Evolutionary conservation across 805 yeast genomes (phyloP), one percentile per base, ranked within the genome.

Genomic region (Zygosaccharomyces siamensis): DNA sequence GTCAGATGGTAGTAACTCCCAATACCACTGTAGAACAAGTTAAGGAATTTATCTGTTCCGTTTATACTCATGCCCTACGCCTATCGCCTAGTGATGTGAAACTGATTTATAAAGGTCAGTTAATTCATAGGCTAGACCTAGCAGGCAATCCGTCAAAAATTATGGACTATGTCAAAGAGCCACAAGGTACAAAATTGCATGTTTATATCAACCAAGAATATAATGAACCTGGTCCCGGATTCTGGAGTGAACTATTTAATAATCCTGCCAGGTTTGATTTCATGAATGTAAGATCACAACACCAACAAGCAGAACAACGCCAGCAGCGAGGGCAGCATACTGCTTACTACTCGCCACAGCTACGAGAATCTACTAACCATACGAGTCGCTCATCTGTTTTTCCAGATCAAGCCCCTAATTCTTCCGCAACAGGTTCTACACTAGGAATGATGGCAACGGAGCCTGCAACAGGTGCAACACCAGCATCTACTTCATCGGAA

Each of bases 171-270:
- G 47, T 62, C 5, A 49, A 54, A 16, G 55, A 44, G 24, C 37
- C 52, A 8, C 39, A 49, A 4, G 50, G 47, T 24, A 52, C 56
- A 7, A 56, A 58, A 23, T 43, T 65, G 1, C 64, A 65, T 43
- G 64, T 66, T 16, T 61, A 59, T 18, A 57, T 63, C 26, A 57
- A 53, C n/a, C 56, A 58, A 21, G 59, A 56, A 16, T 54, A 54
- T 14, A 39, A 49, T 4, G 65, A 59, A 31, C 47, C 55, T 3
- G 59, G 58, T 5, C 61, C 61, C 2, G 60, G 62, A 5, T 64
- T 62, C 51, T 64, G 67, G 67, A 58, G 49, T 37, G 60, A 61
- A 41, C 41, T 60, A 33, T 56, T 60, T 45, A 49, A 51, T 40
- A 56, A 47, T 32, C 49, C 54, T 0, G 60, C 54, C 18, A 31